These are phyloP conservation scores for Linnemannia exigua DNA, from an alignment of 192 early-diverging fungal genomes.

Conservation along the genomic window DNA sequence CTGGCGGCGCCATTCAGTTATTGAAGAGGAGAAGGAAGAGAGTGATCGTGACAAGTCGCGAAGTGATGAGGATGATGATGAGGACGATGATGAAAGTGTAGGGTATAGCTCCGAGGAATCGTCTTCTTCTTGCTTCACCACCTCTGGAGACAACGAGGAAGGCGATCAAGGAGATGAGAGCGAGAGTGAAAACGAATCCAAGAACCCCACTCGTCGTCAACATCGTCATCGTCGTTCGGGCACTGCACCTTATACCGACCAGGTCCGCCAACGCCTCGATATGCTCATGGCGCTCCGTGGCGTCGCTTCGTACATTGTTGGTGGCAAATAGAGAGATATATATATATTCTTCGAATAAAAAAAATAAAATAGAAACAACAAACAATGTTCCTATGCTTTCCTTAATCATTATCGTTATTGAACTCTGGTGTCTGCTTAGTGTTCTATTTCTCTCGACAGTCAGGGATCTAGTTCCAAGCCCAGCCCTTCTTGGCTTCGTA, in stretches of 20 bases:
- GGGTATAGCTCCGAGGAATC: not conserved
- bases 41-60: not conserved
- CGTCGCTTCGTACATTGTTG: constrained; percentile 9
- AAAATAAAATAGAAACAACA: too few relatives aligned
- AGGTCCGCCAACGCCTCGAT: constrained; percentile 13
- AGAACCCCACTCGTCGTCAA: not conserved
- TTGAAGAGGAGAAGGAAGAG: constrained; percentile 36
- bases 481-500: constrained; percentile 36
- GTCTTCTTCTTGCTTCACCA: constrained; percentile 20
- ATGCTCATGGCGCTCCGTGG: constrained; percentile 28
- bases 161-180: not conserved
- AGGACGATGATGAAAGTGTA: not conserved
- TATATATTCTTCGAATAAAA: too few relatives aligned
- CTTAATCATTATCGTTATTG: not conserved
- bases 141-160: not conserved
- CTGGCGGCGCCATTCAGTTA: constrained; percentile 29
- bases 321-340: not conserved
- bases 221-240: not conserved
- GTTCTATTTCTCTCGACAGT: constrained; percentile 10
- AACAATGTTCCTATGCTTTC: too few relatives aligned
- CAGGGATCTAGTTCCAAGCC: constrained; percentile 29
- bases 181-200: constrained; percentile 5
- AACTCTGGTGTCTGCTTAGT: not conserved
- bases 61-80: not conserved
- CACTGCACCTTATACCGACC: constrained; percentile 2